Evolutionary conservation across 495 filamentous ascomycete genomes (phyloP), one percentile per base, ranked within the genome.

Genomic region (Cenococcum geophilum): DNA sequence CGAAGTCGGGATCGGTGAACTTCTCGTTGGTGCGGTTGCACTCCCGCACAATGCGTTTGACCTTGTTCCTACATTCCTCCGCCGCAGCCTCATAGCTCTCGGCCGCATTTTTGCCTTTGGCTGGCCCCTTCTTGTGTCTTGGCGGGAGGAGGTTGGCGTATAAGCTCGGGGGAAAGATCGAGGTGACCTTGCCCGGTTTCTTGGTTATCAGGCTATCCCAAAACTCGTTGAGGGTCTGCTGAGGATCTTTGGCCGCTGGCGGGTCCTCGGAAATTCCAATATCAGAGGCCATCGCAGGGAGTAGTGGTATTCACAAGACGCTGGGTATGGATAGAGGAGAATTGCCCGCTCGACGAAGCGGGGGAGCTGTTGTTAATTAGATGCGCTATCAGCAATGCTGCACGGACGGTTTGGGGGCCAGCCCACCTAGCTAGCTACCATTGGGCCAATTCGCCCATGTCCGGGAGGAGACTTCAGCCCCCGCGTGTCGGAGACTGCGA

Each of bases 1-100:
- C 89, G 68, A 96, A 96, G 70, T 92, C 84, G 18, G 85, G 82
- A 73, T 97, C 92, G 1, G 86, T 82, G 68, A 95, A 97, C 73
- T 92, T 95, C 71, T 90, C 86, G 70, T 97, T 96, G 55, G 92
- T 79, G 4, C 88, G 81, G 23, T 83, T 77, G 72, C 91, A 97
- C 74, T 96, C 90, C 62, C 78, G 83, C 4, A 87, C 82, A 68
- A 96, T 95, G 64, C 88, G 85, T 42, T 82, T 82, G 10, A 96
- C 92, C 49, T 89, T 89, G 51, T 78, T 79, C 55, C 76, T 74
- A 73, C 92, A 96, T 48, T 83, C 80, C 5, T 76, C 78, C n/a
- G 80, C 82, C 3, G 89, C 90, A 64, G 91, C 82, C 51, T 90
- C 83, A 68, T 89, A 95, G 4, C 84, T 87, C 35, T 77, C 78